These are phyloP conservation scores for Russula sp. DNA, from an alignment of 768 basidiomycete species.

Conservation along the genomic window DNA sequence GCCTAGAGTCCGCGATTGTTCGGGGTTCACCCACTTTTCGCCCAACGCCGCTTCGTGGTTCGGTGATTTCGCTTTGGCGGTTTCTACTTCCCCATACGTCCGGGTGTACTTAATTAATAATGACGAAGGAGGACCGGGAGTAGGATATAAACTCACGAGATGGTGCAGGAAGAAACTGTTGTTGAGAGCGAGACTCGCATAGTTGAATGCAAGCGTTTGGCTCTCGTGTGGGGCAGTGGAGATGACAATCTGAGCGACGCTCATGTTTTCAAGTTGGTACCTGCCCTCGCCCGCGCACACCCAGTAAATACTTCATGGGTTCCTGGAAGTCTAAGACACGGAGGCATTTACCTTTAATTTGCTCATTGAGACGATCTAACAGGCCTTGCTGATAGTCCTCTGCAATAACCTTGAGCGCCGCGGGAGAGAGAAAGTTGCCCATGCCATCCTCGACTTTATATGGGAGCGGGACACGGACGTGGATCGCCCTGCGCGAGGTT, in stretches of 20 bases:
- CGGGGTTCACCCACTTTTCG: conserved; percentile 32
- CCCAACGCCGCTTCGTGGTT: conserved; percentile 38
- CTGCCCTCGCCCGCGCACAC: conserved; percentile 37
- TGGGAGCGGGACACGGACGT: conserved; percentile 53
- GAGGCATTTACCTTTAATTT: conserved; percentile 58
- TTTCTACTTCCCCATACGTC: conserved; percentile 31
- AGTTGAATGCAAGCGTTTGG: conserved; percentile 76
- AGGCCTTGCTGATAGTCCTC: conserved; percentile 87
- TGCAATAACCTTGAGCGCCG: conserved; percentile 66
- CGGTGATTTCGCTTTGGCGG: conserved; percentile 36
- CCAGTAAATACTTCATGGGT: conserved; percentile 10
- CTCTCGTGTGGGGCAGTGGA: conserved; percentile 57
- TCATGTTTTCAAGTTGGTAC: conserved; percentile 53
- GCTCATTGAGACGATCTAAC: conserved; percentile 70
- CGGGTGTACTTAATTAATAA: too few relatives aligned
- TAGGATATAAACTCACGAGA: conserved; percentile 55
- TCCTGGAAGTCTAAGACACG: conserved; percentile 12
- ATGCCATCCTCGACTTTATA: conserved; percentile 71
- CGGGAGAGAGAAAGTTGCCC: conserved; percentile 72
- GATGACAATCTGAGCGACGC: conserved; percentile 70
- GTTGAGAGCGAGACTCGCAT: conserved; percentile 89
- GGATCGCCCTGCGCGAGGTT: conserved; percentile 40
- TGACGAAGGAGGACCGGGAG: not conserved
- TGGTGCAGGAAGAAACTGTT: conserved; percentile 91
- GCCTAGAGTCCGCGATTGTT: conserved; percentile 40